phyloP scores from a whole-genome alignment of 2,329 filamentous ascomycete genomes.

The Alternaria infectoria region DNA sequence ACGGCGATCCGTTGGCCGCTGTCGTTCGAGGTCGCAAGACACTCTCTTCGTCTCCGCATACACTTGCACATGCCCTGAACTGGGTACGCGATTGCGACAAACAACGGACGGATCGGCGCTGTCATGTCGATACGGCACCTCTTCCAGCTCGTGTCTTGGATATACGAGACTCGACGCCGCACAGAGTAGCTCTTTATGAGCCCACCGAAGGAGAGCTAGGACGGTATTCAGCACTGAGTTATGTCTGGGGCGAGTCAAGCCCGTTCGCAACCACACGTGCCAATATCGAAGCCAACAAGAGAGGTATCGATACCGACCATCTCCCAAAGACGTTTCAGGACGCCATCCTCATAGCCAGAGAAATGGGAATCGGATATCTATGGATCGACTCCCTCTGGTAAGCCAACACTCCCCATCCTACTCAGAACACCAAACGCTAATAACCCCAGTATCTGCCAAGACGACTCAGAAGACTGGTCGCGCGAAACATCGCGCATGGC shows the following conservation, averaged over 20 bases:
- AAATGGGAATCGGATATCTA: neutral
- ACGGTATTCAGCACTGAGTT: neutral
- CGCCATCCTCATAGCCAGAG: neutral
- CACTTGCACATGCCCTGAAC: neutral
- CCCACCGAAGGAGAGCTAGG: neutral
- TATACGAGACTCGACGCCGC: neutral
- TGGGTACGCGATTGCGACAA: neutral
- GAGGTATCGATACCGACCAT: neutral
- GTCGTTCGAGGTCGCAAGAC: neutral
- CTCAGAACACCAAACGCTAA: neutral
- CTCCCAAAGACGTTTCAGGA: neutral
- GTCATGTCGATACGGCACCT: neutral
- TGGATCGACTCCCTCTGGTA: constrained; percentile 1
- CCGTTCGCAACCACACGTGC: neutral
- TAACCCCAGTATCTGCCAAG: neutral
- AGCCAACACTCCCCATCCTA: neutral
- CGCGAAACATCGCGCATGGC: neutral
- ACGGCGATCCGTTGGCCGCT: neutral
- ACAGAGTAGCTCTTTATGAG: neutral
- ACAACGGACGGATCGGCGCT: neutral
- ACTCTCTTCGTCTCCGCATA: neutral
- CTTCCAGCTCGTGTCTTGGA: neutral
- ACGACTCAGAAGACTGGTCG: neutral
- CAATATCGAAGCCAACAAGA: neutral
- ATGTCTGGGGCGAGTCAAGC: neutral